These are phyloP conservation scores for Phytophthora megakarya DNA, from an alignment of 352 stramenopile genomes.

Conservation along the genomic window DNA sequence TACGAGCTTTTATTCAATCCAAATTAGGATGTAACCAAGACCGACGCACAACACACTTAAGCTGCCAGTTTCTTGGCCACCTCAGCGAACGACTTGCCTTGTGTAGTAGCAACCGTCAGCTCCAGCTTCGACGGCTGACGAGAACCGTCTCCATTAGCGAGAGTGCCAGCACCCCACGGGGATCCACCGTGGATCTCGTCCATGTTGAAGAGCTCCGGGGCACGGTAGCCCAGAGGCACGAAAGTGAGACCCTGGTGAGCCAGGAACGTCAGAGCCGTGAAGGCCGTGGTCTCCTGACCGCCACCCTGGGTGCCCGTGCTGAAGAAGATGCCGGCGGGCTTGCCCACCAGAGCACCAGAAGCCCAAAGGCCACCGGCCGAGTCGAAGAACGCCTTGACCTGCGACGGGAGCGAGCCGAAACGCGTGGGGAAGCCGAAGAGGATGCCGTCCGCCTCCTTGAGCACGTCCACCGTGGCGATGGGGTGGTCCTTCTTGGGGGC, in stretches of 20 bases:
- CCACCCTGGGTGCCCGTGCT: slow-evolving; percentile 34
- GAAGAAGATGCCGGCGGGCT: slow-evolving; percentile 38
- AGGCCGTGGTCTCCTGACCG: slow-evolving; percentile 34
- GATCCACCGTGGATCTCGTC: slow-evolving; percentile 36
- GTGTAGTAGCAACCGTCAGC: slow-evolving; percentile 66
- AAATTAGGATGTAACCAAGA: slow-evolving; percentile 20
- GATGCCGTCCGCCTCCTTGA: slow-evolving; percentile 36
- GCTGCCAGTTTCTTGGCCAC: slow-evolving; percentile 81
- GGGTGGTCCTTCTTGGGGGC: slow-evolving; percentile 35
- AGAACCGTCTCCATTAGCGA: slow-evolving; percentile 31
- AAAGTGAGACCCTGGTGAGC: slow-evolving; percentile 31
- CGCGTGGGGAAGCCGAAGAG: slow-evolving; percentile 39
- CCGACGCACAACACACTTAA: slow-evolving; percentile 29
- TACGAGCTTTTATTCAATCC: slow-evolving; percentile 18
- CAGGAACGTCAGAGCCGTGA: slow-evolving; percentile 36
- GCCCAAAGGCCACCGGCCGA: slow-evolving; percentile 32
- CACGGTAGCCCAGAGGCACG: slow-evolving; percentile 32
- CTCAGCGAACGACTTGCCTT: slow-evolving; percentile 84
- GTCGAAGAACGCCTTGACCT: slow-evolving; percentile 38
- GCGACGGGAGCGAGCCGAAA: slow-evolving; percentile 32
- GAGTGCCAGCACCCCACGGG: slow-evolving; percentile 27
- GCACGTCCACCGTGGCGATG: slow-evolving; percentile 26
- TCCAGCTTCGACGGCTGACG: slow-evolving; percentile 83
- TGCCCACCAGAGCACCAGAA: slow-evolving; percentile 26
- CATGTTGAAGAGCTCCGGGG: slow-evolving; percentile 33